Conservation (phyloP, 495 filamentous ascomycete genomes). For the Penicillium cosmopolitanum region DNA sequence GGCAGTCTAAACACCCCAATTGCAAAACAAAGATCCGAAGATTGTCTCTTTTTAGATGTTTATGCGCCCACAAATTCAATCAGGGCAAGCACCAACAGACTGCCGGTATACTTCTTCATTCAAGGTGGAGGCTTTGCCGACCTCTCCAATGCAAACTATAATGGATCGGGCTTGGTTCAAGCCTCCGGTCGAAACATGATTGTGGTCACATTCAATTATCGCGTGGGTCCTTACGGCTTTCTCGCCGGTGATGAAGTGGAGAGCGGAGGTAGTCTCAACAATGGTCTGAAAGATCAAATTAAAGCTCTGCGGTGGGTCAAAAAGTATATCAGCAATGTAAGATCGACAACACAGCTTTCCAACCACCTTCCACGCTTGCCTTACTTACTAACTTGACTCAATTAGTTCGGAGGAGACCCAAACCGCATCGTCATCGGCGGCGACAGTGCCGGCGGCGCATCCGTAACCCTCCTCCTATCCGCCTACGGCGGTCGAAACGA, state of each 20-base stretch:
- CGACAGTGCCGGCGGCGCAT: slow-evolving; percentile 70
- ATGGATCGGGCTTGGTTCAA: slow-evolving; percentile 63
- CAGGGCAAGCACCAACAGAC: slow-evolving; percentile 37
- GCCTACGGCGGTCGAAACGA: slow-evolving; percentile 62
- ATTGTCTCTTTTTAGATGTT: slow-evolving; percentile 78
- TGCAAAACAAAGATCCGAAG: slow-evolving; percentile 57
- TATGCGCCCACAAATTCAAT: slow-evolving; percentile 62
- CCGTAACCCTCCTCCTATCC: slow-evolving; percentile 67
- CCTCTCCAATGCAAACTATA: slow-evolving; percentile 67
- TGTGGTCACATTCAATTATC: slow-evolving; percentile 78
- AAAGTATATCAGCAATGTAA: slow-evolving; percentile 59
- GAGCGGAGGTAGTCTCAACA: slow-evolving; percentile 62
- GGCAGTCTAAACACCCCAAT: slow-evolving; percentile 26
- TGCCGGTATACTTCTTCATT: slow-evolving; percentile 75
- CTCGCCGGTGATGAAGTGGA: slow-evolving; percentile 64
- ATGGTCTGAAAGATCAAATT: slow-evolving; percentile 72
- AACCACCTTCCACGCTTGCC: no score
- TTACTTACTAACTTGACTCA: not conserved
- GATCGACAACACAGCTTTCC: not conserved
- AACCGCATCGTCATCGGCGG: slow-evolving; percentile 72
- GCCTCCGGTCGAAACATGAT: slow-evolving; percentile 63
- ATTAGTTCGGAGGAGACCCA: slow-evolving; percentile 73
- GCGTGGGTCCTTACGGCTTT: slow-evolving; percentile 76
- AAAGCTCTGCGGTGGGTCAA: slow-evolving; percentile 71
- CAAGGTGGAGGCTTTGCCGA: slow-evolving; percentile 75